These are phyloP conservation scores for Bothriochloa decipiens DNA, from an alignment of 176 grass and related monocot species.

Conservation along the genomic window DNA sequence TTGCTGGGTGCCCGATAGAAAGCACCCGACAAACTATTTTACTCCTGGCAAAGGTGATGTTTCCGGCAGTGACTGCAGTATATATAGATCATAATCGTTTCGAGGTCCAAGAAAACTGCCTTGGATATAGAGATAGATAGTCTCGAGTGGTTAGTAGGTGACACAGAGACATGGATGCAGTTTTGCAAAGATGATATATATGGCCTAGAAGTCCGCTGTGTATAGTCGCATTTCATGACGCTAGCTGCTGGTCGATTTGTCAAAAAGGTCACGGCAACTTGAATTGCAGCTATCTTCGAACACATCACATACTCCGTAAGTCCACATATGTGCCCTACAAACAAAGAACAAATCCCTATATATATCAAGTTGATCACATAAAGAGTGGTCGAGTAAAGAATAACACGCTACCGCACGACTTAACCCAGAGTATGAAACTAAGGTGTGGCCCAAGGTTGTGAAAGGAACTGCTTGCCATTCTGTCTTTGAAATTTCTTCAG, in stretches of 20 bases:
- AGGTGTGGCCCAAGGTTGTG: background rate
- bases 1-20: too few relatives aligned
- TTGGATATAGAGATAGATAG: background rate
- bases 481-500: too few relatives aligned
- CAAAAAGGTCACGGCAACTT: constrained; percentile 37
- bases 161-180: background rate
- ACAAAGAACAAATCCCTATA: too few relatives aligned
- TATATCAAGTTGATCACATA: too few relatives aligned
- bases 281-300: background rate
- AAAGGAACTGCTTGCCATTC: background rate
- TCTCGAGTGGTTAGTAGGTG: constrained; percentile 17
- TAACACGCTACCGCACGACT: background rate
- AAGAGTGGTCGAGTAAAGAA: too few relatives aligned
- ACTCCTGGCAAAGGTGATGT: too few relatives aligned
- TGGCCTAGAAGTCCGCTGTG: constrained; percentile 5
- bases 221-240: background rate
- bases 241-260: constrained; percentile 14
- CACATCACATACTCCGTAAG: background rate
- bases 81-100: too few relatives aligned
- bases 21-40: too few relatives aligned
- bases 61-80: too few relatives aligned
- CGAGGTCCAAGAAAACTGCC: constrained; percentile 35
- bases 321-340: background rate
- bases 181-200: background rate
- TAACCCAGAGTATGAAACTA: background rate